A percentile compares a stretch with the other conserved stretches of the same genome.
phyloP scores from a whole-genome alignment of 306 rosid genomes.

The Luffa aegyptiaca region DNA sequence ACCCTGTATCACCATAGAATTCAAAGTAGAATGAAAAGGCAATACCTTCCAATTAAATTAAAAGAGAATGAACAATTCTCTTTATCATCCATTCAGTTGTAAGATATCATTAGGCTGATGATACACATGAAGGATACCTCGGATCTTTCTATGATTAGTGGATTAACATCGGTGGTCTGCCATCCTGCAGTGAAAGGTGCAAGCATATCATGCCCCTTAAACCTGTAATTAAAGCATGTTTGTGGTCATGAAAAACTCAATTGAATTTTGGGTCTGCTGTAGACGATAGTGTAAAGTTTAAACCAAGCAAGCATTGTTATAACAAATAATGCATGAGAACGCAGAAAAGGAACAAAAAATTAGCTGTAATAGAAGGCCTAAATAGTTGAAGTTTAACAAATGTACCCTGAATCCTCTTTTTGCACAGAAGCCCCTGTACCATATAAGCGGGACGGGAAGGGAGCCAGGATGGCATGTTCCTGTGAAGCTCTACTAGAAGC shows the following conservation, averaged over 20 bases:
- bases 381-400: neutral
- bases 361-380: neutral
- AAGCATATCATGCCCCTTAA: conserved; percentile 82
- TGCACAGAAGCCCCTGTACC: conserved; percentile 42
- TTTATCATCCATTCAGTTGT: neutral
- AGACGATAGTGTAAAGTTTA: neutral
- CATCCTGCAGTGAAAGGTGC: conserved; percentile 98
- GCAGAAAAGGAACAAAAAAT: neutral
- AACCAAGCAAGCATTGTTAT: neutral
- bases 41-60: neutral
- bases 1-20: conserved; percentile 48
- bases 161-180: conserved; percentile 49
- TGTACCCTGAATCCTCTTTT: conserved; percentile 49
- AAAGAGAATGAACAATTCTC: neutral
- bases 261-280: neutral
- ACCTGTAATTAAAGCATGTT: conserved; percentile 36
- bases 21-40: neutral
- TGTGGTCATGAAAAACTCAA: neutral
- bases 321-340: neutral
- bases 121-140: conserved; percentile 32
- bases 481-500: conserved; percentile 25
- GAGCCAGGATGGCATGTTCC: conserved; percentile 28
- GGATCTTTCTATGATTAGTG: conserved; percentile 73
- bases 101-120: neutral
- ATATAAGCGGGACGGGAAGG: conserved; percentile 35